Evolutionary conservation across 257 asterid species (phyloP).

Genomic region (Gynochthodes officinalis): DNA sequence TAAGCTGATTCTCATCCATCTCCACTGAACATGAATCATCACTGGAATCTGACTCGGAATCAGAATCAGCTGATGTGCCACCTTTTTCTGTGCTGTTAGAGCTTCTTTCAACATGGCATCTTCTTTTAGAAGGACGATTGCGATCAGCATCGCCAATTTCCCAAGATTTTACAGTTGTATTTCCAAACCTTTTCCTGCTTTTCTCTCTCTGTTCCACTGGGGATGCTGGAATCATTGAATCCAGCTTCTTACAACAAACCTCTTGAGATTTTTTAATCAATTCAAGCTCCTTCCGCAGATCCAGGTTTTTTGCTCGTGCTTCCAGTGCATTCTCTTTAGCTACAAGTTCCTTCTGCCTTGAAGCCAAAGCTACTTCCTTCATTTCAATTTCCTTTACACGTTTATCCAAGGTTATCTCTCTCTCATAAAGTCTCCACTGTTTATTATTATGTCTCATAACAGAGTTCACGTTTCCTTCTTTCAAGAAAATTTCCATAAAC

Average conservation of each 20-base stretch:
- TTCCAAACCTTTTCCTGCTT: conserved; percentile 41
- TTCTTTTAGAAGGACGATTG: conserved; percentile 25
- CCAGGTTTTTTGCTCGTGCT: neutral
- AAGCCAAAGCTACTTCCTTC: neutral
- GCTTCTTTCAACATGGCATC: conserved; percentile 17
- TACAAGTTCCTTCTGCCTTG: neutral
- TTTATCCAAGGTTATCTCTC: neutral
- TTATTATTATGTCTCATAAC: neutral
- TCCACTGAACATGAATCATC: conserved; percentile 5
- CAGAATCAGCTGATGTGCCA: conserved; percentile 39
- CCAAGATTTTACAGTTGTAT: conserved; percentile 42
- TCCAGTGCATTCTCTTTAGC: neutral
- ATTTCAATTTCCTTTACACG: neutral
- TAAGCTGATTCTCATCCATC: neutral
- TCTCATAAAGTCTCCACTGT: neutral
- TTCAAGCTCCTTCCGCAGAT: neutral
- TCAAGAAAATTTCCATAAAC: neutral
- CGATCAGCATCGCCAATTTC: conserved; percentile 39
- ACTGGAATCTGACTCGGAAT: conserved; percentile 17
- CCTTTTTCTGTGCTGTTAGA: too few relatives aligned
- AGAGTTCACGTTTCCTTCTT: neutral
- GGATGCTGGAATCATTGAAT: neutral
- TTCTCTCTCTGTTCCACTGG: conserved; percentile 18
- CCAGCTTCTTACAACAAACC: neutral
- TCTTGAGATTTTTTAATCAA: neutral